Base-by-base conservation (phyloP, 2,329 filamentous ascomycete genomes). In the Dothiorella sarmentorum region DNA sequence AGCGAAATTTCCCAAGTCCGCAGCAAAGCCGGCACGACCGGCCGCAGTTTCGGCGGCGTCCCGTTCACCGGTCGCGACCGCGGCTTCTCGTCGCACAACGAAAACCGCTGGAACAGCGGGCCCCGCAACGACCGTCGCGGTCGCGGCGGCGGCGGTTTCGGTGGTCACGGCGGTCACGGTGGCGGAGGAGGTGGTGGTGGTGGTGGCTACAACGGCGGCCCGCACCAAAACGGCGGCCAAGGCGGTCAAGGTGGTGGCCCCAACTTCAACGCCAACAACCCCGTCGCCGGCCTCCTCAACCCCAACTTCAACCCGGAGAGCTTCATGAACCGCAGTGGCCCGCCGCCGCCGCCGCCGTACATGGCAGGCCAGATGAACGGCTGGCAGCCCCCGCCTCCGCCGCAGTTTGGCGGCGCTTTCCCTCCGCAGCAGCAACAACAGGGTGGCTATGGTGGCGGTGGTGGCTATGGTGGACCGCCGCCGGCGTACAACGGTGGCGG, bases 1-100 rank as follows among this genome's bases (percentile, higher is more conserved):
- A 83, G 82, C 60, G 92, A 97, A 68, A 85, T 93, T 56, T 87
- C 92, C 63, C 80, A 83, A 7, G 82, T 92, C 42, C 85, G 85
- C 68, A 81, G 82, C 56, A 86, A 88, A 69, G 78, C 87, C 31
- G 78, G 82, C 57, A 82, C 83, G 61, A 80, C 82, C 20, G 86
- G 90, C n/a, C 83, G 90, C 56, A 83, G 82, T 47, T 85, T 85
- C 66, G 88, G 89, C 11, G 89, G 89, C 33, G 87, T 80, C 4
- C 85, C 85, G 17, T 77, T 89, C 44, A 72, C 75, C 60, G 76
- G 76, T 61, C 72, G 74, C 13, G 73, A 76, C 57, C 72, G 74
- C 10, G 76, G 78, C 24, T 73, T 80, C 60, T 31, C 20, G 27
- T 60, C 55, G 26, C 55, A 61, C 56, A 58, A 58, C 64, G 35